phyloP scores from a whole-genome alignment of 106 monocot genomes.

The Chionographis japonica region DNA sequence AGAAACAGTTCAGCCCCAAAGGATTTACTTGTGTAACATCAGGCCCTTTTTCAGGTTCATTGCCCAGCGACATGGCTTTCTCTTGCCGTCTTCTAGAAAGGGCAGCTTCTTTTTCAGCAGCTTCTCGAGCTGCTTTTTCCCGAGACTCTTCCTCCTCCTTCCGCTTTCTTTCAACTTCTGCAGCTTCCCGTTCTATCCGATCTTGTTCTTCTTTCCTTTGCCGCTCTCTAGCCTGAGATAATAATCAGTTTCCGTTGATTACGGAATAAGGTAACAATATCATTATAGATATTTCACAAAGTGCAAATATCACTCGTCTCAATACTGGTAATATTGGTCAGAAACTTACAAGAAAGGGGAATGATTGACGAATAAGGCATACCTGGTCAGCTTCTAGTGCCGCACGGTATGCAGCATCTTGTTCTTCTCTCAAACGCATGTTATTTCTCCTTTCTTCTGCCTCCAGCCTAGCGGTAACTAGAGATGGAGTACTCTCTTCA shows the following conservation, averaged over 20 bases:
- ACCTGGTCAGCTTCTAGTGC: slow-evolving; percentile 95
- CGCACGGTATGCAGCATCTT: slow-evolving; percentile 91
- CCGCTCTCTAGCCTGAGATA: slow-evolving; percentile 78
- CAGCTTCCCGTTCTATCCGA: slow-evolving; percentile 71
- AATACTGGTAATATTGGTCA: neutral
- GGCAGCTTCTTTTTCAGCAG: slow-evolving; percentile 86
- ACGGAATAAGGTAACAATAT: too few relatives aligned
- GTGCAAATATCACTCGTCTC: neutral
- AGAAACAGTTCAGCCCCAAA: neutral
- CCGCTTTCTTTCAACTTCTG: slow-evolving; percentile 67
- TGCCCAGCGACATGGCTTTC: slow-evolving; percentile 80
- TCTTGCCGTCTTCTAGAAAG: slow-evolving; percentile 72
- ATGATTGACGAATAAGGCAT: slow-evolving; percentile 5
- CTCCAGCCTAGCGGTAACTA: slow-evolving; percentile 68
- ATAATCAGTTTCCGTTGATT: neutral
- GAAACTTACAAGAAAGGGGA: neutral
- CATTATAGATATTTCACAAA: neutral
- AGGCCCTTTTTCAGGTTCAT: slow-evolving; percentile 80
- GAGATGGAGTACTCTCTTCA: slow-evolving; percentile 59
- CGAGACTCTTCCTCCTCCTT: slow-evolving; percentile 73
- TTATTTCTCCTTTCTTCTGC: slow-evolving; percentile 83
- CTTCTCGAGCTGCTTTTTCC: slow-evolving; percentile 65
- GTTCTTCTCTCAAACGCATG: slow-evolving; percentile 77
- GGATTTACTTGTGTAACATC: slow-evolving; percentile 79
- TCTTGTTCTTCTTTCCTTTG: slow-evolving; percentile 79